A percentile compares a stretch with the other conserved stretches of the same genome.
Conservation (phyloP, 129 eudicot genomes). For the Dittrichia graveolens region DNA sequence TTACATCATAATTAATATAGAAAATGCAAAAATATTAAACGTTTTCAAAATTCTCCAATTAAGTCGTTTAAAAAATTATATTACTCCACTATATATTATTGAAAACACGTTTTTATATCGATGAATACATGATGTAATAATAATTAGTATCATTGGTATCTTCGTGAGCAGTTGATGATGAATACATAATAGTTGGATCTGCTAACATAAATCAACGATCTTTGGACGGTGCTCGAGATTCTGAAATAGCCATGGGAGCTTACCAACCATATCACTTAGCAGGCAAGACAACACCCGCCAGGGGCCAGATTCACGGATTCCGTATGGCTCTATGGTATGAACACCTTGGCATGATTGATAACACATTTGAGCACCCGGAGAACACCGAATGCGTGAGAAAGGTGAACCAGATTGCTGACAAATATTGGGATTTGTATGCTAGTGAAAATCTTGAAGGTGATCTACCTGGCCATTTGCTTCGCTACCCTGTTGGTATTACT, state of each 20-base stretch:
- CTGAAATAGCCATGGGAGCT: constrained; percentile 88
- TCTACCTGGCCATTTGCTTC: constrained; percentile 78
- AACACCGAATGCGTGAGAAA: constrained; percentile 54
- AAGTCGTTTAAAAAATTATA: too few species aligned
- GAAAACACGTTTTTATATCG: not conserved
- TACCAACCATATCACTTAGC: constrained; percentile 71
- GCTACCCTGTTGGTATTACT: constrained; percentile 63
- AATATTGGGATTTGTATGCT: constrained; percentile 67
- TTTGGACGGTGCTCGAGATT: constrained; percentile 77
- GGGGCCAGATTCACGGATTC: constrained; percentile 78
- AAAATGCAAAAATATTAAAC: too few species aligned
- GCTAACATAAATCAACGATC: constrained; percentile 88
- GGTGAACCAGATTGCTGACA: constrained; percentile 68
- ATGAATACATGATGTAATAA: not conserved
- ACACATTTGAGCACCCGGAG: constrained; percentile 55
- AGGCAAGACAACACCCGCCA: constrained; percentile 47
- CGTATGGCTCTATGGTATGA: constrained; percentile 88
- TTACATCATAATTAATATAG: too few species aligned
- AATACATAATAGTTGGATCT: constrained; percentile 78
- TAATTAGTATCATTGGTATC: constrained; percentile 7
- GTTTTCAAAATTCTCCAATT: too few species aligned
- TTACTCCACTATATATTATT: too few species aligned
- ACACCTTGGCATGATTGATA: constrained; percentile 81
- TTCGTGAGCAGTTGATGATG: constrained; percentile 65
- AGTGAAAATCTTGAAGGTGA: constrained; percentile 59